Percentiles rank a stretch among this genome's conserved stretches.
phyloP scores from a whole-genome alignment of 768 basidiomycete genomes.

The Serpula lacrymans region DNA sequence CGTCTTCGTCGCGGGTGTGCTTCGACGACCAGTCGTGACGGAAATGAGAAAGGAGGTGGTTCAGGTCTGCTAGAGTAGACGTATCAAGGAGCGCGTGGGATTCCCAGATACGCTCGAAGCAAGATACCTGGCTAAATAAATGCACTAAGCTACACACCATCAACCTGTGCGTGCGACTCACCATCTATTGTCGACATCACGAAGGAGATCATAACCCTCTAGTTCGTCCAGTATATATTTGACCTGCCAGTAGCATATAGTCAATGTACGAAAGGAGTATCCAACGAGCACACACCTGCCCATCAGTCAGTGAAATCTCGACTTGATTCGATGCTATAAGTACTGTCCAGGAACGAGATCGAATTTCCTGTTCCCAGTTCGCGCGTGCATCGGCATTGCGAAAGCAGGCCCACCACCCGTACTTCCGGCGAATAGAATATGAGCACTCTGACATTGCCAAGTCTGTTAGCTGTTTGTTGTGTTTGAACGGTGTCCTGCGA shows the following conservation, averaged over 20 bases:
- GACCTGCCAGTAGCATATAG: slow-evolving; percentile 38
- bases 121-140: slow-evolving; percentile 45
- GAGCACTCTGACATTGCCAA: slow-evolving; percentile 50
- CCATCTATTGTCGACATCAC: slow-evolving; percentile 38
- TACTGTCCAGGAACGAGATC: slow-evolving; percentile 28
- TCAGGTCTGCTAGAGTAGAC: slow-evolving; percentile 12
- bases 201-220: slow-evolving; percentile 38
- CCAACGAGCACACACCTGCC: slow-evolving; percentile 32
- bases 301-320: slow-evolving; percentile 32
- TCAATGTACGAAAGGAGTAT: neutral
- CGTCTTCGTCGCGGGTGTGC: slow-evolving; percentile 3
- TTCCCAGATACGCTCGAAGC: slow-evolving; percentile 56
- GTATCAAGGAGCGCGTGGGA: slow-evolving; percentile 25
- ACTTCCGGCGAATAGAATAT: slow-evolving; percentile 34
- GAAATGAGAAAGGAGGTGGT: slow-evolving; percentile 21
- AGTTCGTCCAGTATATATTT: slow-evolving; percentile 50
- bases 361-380: slow-evolving; percentile 31
- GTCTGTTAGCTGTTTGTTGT: slow-evolving; percentile 37
- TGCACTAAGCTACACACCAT: too few relatives aligned
- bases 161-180: too few relatives aligned
- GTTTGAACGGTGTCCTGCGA: too few relatives aligned
- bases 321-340: slow-evolving; percentile 31
- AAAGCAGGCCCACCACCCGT: slow-evolving; percentile 39
- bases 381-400: slow-evolving; percentile 21
- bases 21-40: slow-evolving; percentile 6